Evolutionary conservation across 371 early-diverging fungal species (phyloP), one percentile per base, ranked within the genome.

Genomic region (Capniomyces stellatus): DNA sequence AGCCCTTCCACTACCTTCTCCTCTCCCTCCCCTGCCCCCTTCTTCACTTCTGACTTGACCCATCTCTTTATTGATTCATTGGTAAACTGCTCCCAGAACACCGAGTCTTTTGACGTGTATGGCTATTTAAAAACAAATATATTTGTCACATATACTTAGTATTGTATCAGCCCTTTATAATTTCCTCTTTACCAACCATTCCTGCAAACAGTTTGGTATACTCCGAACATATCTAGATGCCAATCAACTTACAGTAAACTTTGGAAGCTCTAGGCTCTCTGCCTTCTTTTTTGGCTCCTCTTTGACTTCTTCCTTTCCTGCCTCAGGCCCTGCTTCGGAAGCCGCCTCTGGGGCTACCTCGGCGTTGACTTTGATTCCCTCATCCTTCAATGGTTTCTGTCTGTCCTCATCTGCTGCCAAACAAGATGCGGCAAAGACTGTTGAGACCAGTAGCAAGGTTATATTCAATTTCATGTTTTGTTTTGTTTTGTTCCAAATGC

Each of bases 1-100:
- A 66, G 71, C 46, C 70, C 73, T 46, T 79, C 78, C 27, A 63
- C 69, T 31, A 64, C 71, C 10, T 70, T 63, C 10, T 61, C 61
- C 3, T 60, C 61, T 12, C 21, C 18, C 3, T 54, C 54, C 2
- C 28, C 53, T 19, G 15, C 12, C 30, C 67, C 64, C 70, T 83
- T 83, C 44, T 74, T 75, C 19, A 85, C 74, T 40, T 66, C 63
- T 51, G 83, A 83, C 13, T 74, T 61, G 54, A 72, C 70, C 88
- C 88, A 87, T 40, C 74, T 73, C n/a, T 66, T 61, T 21, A 56
- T 54, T 64, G 75, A 72, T 29, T 61, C 73, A 19, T 67, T 57
- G 0, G 68, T 58, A 58, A 85, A 87, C 59, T 87, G 88, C 65
- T 87, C 88, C 58, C 83, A 63, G 61, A 87, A 75, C 21, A 58